Conservation (phyloP, 139 green algal species). For the Chlorella sp. region DNA sequence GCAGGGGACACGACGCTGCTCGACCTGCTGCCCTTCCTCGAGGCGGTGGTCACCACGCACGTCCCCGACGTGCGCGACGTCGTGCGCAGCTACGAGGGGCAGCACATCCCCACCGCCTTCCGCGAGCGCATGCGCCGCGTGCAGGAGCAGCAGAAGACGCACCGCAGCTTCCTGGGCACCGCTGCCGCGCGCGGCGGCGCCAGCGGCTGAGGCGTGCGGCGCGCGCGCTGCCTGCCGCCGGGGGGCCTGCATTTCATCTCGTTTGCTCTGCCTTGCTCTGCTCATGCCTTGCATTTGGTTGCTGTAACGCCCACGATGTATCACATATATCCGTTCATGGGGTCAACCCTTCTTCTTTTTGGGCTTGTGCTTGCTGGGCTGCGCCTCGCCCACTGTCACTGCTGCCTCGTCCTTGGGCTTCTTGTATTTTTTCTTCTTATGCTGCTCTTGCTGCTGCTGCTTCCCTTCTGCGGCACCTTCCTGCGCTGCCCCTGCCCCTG, state of each 20-base stretch:
- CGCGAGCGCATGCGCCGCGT: conserved; percentile 48
- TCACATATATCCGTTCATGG: neutral
- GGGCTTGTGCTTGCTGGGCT: no score
- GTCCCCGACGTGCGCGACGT: conserved; percentile 72
- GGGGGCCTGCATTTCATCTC: neutral
- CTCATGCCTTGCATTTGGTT: neutral
- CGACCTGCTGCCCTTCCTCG: conserved; percentile 88
- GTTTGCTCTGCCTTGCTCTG: neutral
- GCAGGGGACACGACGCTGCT: conserved; percentile 82
- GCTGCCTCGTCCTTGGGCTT: neutral
- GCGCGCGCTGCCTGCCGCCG: no score
- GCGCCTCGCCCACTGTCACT: neutral
- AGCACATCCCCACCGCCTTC: conserved; percentile 86
- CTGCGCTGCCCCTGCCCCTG: neutral
- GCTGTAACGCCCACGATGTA: no score
- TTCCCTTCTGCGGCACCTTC: neutral
- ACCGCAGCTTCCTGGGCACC: no score
- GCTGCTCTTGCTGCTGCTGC: conserved; percentile 12
- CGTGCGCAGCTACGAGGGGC: conserved; percentile 80
- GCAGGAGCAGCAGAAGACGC: conserved; percentile 23
- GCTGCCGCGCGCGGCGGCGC: no score
- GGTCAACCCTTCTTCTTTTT: no score
- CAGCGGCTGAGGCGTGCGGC: no score
- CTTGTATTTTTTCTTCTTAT: conserved; percentile 26
- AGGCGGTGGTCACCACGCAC: conserved; percentile 50